These are phyloP conservation scores for Hanseniaspora guilliermondii DNA, from an alignment of 805 yeast species.

Conservation along the genomic window DNA sequence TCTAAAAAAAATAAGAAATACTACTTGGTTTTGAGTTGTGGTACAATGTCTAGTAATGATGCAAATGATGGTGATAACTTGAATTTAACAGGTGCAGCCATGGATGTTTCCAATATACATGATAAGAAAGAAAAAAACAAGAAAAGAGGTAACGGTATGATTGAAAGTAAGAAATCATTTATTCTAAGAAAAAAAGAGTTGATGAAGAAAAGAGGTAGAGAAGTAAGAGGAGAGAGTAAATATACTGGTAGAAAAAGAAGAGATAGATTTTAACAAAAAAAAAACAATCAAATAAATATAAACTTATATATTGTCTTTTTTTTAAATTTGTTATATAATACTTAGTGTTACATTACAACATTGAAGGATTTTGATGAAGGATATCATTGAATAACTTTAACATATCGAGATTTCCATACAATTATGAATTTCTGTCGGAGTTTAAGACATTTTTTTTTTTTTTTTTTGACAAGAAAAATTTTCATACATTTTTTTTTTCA, in stretches of 20 bases:
- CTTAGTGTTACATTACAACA: no score
- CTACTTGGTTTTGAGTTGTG: constrained; percentile 64
- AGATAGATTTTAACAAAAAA: constrained; percentile 39
- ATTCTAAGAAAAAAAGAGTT: constrained; percentile 85
- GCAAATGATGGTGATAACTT: constrained; percentile 71
- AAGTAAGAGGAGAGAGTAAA: constrained; percentile 79
- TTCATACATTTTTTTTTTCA: no score
- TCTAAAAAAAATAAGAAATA: constrained; percentile 82
- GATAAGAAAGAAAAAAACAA: constrained; percentile 10
- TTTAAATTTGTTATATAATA: no score
- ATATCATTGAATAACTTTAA: no score
- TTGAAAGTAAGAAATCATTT: constrained; percentile 68
- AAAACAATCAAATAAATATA: no score
- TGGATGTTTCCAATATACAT: constrained; percentile 23
- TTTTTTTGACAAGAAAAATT: no score
- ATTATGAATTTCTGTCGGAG: no score
- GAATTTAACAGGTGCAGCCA: constrained; percentile 47
- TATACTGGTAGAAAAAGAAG: constrained; percentile 80
- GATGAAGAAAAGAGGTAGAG: constrained; percentile 81
- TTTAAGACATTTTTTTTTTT: no score
- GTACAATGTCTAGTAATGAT: constrained; percentile 61
- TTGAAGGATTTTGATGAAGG: no score
- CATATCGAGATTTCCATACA: no score
- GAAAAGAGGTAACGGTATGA: constrained; percentile 30
- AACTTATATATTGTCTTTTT: no score